A percentile compares a stretch with the other conserved stretches of the same genome.
phyloP scores from a whole-genome alignment of 2,329 filamentous ascomycete species.

The Geosmithia morbida region DNA sequence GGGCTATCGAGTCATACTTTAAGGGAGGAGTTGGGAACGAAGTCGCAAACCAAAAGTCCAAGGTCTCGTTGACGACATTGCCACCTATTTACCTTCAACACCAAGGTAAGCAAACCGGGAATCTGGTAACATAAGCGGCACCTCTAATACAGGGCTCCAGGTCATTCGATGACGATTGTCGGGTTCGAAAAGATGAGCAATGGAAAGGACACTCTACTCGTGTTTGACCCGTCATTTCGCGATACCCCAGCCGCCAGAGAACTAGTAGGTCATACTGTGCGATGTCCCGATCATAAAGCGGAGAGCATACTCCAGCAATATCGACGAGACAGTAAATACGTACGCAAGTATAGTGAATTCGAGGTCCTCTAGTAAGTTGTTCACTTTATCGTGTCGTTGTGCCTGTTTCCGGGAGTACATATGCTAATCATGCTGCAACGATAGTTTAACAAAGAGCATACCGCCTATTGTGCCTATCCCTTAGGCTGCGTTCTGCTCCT shows the following conservation, averaged over 20 bases:
- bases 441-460: not conserved
- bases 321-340: slow-evolving; percentile 51
- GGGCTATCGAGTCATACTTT: slow-evolving; percentile 64
- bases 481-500: slow-evolving; percentile 7
- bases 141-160: slow-evolving; percentile 16
- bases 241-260: slow-evolving; percentile 50
- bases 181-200: slow-evolving; percentile 60
- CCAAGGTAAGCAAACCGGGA: slow-evolving; percentile 32
- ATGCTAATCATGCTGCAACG: not conserved
- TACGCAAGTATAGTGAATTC: slow-evolving; percentile 61
- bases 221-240: slow-evolving; percentile 78
- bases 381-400: not conserved
- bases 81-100: slow-evolving; percentile 89
- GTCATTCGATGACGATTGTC: slow-evolving; percentile 83
- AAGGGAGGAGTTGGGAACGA: slow-evolving; percentile 21
- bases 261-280: slow-evolving; percentile 34
- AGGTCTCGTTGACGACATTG: slow-evolving; percentile 55
- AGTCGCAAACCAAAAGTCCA: slow-evolving; percentile 27
- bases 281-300: slow-evolving; percentile 20
- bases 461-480: not conserved
- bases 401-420: not conserved
- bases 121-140: not conserved
- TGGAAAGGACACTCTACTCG: slow-evolving; percentile 55
- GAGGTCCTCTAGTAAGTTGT: slow-evolving; percentile 58
- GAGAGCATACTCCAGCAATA: slow-evolving; percentile 51